Evolutionary conservation across 75 land plant genomes (phyloP), one percentile per base, ranked within the genome.

Genomic region (Picea glauca): DNA sequence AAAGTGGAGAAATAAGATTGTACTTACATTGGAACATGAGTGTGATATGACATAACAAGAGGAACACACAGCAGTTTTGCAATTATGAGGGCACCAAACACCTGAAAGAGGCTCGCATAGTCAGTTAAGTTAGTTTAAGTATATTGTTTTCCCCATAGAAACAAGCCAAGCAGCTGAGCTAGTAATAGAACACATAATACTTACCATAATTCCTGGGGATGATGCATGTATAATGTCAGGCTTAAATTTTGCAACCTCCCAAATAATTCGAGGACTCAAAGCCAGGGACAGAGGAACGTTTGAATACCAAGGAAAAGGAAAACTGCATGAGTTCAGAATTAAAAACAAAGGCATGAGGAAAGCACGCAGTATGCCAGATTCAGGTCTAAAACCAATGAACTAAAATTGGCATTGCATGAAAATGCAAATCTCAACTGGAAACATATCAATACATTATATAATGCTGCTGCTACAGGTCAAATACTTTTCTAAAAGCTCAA

Each of bases 141-240:
- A 60, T 15, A 76, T 58, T 31, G 31, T 62, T 17, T 5, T 76
- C 13, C 21, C 77, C 77, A 76, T 59, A 76, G 35, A 33, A 68
- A 62, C 6, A 1, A 76, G 13, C 4, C 54, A 70, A 70, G 74
- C 35, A 43, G 50, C 50, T 40, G 23, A 70, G 12, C 1, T 58
- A 8, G 26, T 5, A 50, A 65, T 63, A 60, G 6, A 63, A 11
- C 23, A 23, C 12, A 20, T 33, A 40, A 77, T n/a, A 62, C 78
- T 70, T 85, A 93, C 99, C 99, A 98, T 98, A 59, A 98, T 82
- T 70, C 99, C 99, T 78, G 99, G 99, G 56, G 99, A 98, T 67
- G 98, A 93, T 75, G 99, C 99, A 83, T 98, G 99, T 80, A 98
- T 91, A 21, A 98, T 98, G 77, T 98, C 98, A 67, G 99, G 99